phyloP scores from a whole-genome alignment of 768 basidiomycete species.

The Clitopilus passeckerianus region DNA sequence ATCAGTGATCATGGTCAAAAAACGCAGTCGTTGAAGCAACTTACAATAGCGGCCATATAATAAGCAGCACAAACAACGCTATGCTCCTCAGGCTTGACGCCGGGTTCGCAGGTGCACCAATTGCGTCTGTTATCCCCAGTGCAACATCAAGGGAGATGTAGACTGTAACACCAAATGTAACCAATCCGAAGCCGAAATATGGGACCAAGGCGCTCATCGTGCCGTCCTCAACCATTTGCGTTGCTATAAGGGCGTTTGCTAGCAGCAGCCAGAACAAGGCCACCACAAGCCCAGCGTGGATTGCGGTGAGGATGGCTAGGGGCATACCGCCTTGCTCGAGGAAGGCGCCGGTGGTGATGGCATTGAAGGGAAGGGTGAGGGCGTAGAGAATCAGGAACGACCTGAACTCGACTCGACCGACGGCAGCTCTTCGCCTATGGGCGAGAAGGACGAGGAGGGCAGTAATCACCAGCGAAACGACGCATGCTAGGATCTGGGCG shows the following conservation, averaged over 20 bases:
- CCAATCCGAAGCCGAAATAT: conserved; percentile 18
- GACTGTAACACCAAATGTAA: conserved; percentile 51
- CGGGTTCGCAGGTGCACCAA: conserved; percentile 53
- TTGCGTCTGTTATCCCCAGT: conserved; percentile 55
- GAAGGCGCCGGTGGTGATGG: conserved; percentile 76
- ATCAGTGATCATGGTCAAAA: not conserved
- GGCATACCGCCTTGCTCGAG: conserved; percentile 72
- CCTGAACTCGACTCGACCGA: conserved; percentile 78
- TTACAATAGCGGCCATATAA: conserved; percentile 57
- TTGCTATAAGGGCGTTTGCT: conserved; percentile 72
- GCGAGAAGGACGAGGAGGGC: conserved; percentile 51
- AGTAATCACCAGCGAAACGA: conserved; percentile 62
- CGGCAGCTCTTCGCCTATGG: conserved; percentile 77
- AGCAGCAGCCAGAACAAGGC: conserved; percentile 77
- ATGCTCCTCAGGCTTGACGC: conserved; percentile 55
- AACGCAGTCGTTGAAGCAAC: not conserved
- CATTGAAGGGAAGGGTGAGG: conserved; percentile 71
- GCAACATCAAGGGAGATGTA: conserved; percentile 87
- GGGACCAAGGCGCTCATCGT: conserved; percentile 67
- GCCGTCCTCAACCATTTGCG: conserved; percentile 93
- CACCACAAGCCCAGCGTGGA: conserved; percentile 76
- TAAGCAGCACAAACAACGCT: conserved; percentile 76
- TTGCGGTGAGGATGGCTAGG: conserved; percentile 64
- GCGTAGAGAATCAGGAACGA: conserved; percentile 63
- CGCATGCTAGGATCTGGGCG: conserved; percentile 82